Evolutionary conservation across 176 grass and related monocot species (phyloP), one percentile per base, ranked within the genome.

Genomic region (Rhynchospora pubera): DNA sequence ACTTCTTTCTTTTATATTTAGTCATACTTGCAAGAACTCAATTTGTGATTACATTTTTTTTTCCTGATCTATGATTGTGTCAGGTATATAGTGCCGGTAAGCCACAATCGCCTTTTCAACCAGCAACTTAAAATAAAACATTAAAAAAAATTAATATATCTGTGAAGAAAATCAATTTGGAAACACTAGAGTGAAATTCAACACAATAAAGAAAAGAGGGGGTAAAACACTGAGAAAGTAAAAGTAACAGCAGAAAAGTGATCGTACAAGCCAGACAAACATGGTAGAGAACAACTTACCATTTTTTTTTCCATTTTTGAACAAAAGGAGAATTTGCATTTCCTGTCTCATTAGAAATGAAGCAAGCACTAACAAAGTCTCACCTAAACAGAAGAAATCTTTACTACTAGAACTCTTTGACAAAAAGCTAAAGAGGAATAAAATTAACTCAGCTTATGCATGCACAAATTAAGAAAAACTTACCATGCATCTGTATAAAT

Each of bases 401-500:
- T 28, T 28, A 28, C 26, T 39, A 39, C 34, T 39, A 39, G 34
- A 2, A 39, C 34, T 39, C 34, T 39, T 39, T 39, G 34, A 39
- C 34, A 39, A 39, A 39, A 39, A 39, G n/a, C 34, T 39, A 39
- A 39, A 39, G 34, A 39, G 34, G 2, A 39, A 39, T 39, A 39
- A 39, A 39, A 39, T 39, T 1, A 39, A 39, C 34, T 39, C 34
- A 39, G 34, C 34, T 39, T 39, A 5, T 39, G 34, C 4, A 3
- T 39, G 34, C 34, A 39, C 34, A 39, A 39, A 39, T 39, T 39
- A 39, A 7, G 9, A 69, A 34, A 12, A 21, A 47, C 78, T 89
- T 87, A 97, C 94, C 90, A 97, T 85, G 85, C 92, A 84, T 97
- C 90, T 9, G 47, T 58, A 32, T 94, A 92, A 48, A 97, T 45